A percentile compares a stretch with the other conserved stretches of the same genome.
Conservation (phyloP, 2,329 filamentous ascomycete species). For the Xylariales sp. region DNA sequence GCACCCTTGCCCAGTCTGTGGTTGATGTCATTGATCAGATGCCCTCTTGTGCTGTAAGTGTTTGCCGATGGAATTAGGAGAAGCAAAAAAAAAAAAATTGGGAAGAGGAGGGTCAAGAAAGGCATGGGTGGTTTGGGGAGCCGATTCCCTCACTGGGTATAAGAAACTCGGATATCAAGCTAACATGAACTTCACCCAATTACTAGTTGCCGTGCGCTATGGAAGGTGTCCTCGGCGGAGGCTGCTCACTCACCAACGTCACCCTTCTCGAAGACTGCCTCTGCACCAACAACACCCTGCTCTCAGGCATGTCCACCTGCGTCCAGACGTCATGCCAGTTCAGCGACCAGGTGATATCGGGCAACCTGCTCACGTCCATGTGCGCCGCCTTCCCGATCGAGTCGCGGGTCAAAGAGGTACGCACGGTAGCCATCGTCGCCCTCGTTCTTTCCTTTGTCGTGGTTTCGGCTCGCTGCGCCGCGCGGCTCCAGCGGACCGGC, state of each 20-base stretch:
- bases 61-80: too few species aligned
- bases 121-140: too few species aligned
- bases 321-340: slow-evolving; percentile 13
- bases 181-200: too few species aligned
- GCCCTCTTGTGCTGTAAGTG: slow-evolving; percentile 4
- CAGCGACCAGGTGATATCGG: slow-evolving; percentile 11
- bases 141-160: too few species aligned
- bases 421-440: slow-evolving; percentile 5
- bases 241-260: slow-evolving; percentile 11
- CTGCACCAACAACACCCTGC: slow-evolving; percentile 11
- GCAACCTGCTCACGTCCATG: slow-evolving; percentile 4
- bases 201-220: slow-evolving; percentile 1
- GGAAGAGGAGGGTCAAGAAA: not conserved
- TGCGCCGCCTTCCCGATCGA: slow-evolving; percentile 15
- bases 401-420: slow-evolving; percentile 12
- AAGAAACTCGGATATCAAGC: too few species aligned
- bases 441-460: slow-evolving; percentile 10
- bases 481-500: slow-evolving; percentile 10
- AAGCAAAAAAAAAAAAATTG: not conserved
- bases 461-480: slow-evolving; percentile 13
- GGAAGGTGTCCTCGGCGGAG: not conserved
- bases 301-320: slow-evolving; percentile 11
- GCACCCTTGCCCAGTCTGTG: not conserved
- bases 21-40: not conserved
- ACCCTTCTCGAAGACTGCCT: slow-evolving; percentile 11